Conservation (phyloP, 2,329 filamentous ascomycete genomes). For the Nannizziopsis barbatae region DNA sequence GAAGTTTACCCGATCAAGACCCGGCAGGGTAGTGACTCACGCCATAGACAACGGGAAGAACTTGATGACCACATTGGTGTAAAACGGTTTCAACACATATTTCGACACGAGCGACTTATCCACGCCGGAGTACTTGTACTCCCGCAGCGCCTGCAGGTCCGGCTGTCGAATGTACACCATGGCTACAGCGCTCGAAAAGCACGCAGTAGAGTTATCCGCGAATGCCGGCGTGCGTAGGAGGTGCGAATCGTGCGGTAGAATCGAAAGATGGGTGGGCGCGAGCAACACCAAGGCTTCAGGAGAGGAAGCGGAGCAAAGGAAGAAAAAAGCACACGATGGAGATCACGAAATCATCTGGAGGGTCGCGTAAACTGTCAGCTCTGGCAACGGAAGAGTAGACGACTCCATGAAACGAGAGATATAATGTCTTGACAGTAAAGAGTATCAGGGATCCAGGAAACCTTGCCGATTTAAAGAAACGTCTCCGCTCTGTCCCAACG, state of each 20-base stretch:
- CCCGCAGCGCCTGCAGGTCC: conserved; percentile 72
- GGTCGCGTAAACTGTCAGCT: no score
- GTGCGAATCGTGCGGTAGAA: no score
- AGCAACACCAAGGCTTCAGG: no score
- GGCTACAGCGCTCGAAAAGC: background rate
- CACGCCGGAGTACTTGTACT: conserved; percentile 91
- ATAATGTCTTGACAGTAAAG: no score
- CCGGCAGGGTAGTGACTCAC: conserved; percentile 33
- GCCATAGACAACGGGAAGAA: conserved; percentile 95
- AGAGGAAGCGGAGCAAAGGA: no score
- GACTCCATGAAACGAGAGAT: no score
- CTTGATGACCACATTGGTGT: conserved; percentile 86
- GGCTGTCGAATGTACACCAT: conserved; percentile 97
- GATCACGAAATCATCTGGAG: no score
- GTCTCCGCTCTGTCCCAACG: background rate
- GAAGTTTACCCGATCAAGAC: background rate
- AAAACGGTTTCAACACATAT: conserved; percentile 96
- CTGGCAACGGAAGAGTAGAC: no score
- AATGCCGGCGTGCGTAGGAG: no score
- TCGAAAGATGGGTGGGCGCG: no score
- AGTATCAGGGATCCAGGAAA: no score
- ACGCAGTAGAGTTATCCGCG: background rate
- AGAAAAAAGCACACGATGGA: no score
- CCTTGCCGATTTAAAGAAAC: background rate
- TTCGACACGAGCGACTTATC: conserved; percentile 82